Evolutionary conservation across 148 eudicot genomes (phyloP).

Genomic region (Tetragonia tetragonoides): DNA sequence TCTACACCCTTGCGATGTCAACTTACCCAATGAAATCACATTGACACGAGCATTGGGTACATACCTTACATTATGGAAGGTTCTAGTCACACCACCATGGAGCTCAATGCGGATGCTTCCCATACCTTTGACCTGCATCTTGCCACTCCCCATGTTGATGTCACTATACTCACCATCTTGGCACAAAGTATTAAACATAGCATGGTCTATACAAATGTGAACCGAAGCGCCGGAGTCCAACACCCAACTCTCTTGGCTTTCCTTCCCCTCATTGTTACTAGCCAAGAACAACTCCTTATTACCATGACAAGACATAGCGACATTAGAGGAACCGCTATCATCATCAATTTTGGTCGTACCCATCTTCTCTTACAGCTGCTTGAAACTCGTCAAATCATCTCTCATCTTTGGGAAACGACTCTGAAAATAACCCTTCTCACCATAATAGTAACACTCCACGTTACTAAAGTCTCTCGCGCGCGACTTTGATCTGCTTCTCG

Average conservation of each 20-base stretch:
- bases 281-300: neutral
- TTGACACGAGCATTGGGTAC: too few relatives aligned
- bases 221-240: too few relatives aligned
- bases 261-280: neutral
- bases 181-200: too few relatives aligned
- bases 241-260: too few relatives aligned
- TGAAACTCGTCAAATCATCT: neutral
- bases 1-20: too few relatives aligned
- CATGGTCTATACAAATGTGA: too few relatives aligned
- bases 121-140: neutral
- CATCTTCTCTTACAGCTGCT: neutral
- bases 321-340: too few relatives aligned
- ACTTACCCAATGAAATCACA: too few relatives aligned
- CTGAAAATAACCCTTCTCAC: neutral
- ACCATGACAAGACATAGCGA: neutral
- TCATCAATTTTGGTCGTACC: neutral
- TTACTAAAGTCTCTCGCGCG: neutral
- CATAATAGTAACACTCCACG: conserved; percentile 2
- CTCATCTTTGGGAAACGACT: neutral
- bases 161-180: too few relatives aligned
- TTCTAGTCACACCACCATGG: too few relatives aligned
- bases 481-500: neutral
- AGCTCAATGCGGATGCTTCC: neutral
- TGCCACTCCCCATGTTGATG: neutral
- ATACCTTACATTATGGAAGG: too few relatives aligned